Conservation (phyloP, 257 asterid genomes). For the Solanum lycopersicoides region DNA sequence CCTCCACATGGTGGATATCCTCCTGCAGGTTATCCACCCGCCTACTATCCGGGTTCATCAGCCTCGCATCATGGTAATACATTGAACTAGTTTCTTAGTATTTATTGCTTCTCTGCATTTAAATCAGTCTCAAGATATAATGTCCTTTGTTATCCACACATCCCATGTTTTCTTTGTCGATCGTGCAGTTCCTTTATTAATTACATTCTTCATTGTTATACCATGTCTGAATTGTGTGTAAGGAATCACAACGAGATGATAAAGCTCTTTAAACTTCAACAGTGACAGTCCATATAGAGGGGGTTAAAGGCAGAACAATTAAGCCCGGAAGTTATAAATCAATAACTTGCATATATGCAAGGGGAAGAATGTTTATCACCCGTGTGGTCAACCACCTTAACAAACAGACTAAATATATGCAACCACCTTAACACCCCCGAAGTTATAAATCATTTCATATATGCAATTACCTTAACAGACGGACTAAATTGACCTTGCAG, state of each 20-base stretch:
- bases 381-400: background rate
- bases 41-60: slow-evolving; percentile 42
- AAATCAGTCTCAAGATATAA: background rate
- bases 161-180: background rate
- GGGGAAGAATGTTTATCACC: background rate
- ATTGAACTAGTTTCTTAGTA: slow-evolving; percentile 14
- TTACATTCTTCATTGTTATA: background rate
- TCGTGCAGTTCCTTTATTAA: background rate
- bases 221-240: background rate
- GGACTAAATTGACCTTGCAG: background rate
- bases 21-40: slow-evolving; percentile 40
- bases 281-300: background rate
- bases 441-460: background rate
- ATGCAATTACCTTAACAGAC: background rate
- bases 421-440: background rate
- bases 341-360: background rate
- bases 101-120: background rate
- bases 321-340: background rate
- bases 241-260: background rate
- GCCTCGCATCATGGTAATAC: slow-evolving; percentile 23
- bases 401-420: background rate
- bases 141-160: background rate
- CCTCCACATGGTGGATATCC: slow-evolving; percentile 50
- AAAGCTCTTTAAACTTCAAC: background rate
- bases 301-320: background rate